These are phyloP conservation scores for Litsea cubeba DNA, from an alignment of 164 flowering plant species.

Conservation along the genomic window DNA sequence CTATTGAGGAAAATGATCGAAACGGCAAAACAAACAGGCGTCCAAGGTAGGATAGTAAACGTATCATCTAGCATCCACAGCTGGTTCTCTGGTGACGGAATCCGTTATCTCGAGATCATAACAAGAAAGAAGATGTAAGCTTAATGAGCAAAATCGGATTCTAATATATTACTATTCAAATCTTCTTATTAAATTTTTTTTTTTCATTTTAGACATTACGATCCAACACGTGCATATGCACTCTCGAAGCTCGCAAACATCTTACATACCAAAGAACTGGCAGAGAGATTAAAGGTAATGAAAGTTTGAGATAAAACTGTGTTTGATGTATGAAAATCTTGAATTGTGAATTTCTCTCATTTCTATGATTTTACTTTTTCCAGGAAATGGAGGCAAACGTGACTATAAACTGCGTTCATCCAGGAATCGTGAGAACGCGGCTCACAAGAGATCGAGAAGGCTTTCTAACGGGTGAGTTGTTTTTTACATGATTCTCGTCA, in stretches of 20 bases:
- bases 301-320: background rate
- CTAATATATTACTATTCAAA: background rate
- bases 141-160: background rate
- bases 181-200: background rate
- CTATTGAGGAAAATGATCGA: constrained; percentile 66
- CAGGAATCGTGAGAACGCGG: constrained; percentile 84
- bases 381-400: constrained; percentile 88
- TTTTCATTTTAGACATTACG: constrained; percentile 42
- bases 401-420: constrained; percentile 84
- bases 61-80: constrained; percentile 73
- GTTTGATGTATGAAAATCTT: background rate
- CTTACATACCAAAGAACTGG: constrained; percentile 74
- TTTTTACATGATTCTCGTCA: no score
- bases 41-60: constrained; percentile 92
- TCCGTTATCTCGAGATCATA: constrained; percentile 53
- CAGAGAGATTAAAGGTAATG: constrained; percentile 57
- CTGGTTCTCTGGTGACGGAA: constrained; percentile 81
- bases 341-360: background rate
- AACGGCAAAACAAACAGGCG: constrained; percentile 56
- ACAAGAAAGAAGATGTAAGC: constrained; percentile 51
- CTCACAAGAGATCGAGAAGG: constrained; percentile 98
- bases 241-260: constrained; percentile 94
- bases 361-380: background rate
- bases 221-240: constrained; percentile 90
- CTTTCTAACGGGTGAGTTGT: constrained; percentile 54